Conservation (phyloP, 345 rosid species). For the Eutrema yunnanense region DNA sequence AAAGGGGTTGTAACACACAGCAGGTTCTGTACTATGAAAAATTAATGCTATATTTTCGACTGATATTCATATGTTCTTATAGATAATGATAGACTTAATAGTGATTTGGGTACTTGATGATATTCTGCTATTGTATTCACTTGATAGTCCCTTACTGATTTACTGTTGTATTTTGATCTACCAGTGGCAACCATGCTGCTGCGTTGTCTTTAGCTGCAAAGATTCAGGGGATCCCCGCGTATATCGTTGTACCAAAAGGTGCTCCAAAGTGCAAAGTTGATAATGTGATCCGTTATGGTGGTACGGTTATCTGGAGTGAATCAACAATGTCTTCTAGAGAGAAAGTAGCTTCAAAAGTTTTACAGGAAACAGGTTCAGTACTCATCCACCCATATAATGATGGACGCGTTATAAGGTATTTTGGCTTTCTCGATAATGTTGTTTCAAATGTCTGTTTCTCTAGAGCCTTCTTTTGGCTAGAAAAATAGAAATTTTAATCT, state of each 20-base stretch:
- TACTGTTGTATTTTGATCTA: background rate
- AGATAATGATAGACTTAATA: background rate
- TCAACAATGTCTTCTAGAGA: constrained; percentile 64
- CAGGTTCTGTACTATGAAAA: constrained; percentile 45
- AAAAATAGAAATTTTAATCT: background rate
- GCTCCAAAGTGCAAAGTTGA: constrained; percentile 90
- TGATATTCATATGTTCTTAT: background rate
- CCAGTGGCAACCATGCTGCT: constrained; percentile 95
- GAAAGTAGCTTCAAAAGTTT: constrained; percentile 46
- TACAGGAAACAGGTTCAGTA: constrained; percentile 72
- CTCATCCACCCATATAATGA: constrained; percentile 83
- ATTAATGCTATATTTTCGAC: background rate
- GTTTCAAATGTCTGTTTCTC: background rate
- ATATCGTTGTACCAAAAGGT: constrained; percentile 71
- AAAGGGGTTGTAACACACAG: constrained; percentile 91
- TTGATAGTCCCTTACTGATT: background rate
- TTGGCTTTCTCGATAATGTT: background rate
- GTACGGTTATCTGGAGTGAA: constrained; percentile 73
- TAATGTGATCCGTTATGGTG: constrained; percentile 78
- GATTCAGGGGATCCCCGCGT: constrained; percentile 61
- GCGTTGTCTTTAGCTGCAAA: constrained; percentile 92
- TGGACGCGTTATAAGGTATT: constrained; percentile 66
- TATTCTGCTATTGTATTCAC: background rate
- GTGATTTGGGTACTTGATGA: background rate
- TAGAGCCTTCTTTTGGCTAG: background rate